Conservation (phyloP, 2,329 filamentous ascomycete genomes). For the Talaromyces sp. region DNA sequence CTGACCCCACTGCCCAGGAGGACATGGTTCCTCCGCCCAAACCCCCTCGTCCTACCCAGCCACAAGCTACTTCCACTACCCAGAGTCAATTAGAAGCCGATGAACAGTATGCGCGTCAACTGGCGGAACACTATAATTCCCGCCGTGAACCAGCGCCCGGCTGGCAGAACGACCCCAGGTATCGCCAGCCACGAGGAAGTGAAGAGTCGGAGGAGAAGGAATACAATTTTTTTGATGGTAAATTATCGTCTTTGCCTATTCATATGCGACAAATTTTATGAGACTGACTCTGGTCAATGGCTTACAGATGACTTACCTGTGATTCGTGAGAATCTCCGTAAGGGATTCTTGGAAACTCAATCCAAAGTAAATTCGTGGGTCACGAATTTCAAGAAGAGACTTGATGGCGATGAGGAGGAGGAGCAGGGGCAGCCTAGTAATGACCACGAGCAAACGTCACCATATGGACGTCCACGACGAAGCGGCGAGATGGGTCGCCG, state of each 20-base stretch:
- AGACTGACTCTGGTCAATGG: conserved; percentile 5
- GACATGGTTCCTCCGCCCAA: conserved; percentile 69
- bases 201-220: conserved; percentile 70
- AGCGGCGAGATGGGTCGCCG: conserved; percentile 66
- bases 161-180: conserved; percentile 36
- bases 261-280: background rate
- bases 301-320: conserved; percentile 80
- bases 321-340: conserved; percentile 88
- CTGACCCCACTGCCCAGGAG: conserved; percentile 72
- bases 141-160: conserved; percentile 37
- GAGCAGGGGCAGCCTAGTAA: conserved; percentile 28
- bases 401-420: conserved; percentile 78
- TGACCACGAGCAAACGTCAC: conserved; percentile 37
- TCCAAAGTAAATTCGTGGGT: conserved; percentile 93
- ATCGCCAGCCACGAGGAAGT: conserved; percentile 55
- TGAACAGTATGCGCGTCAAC: conserved; percentile 86
- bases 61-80: conserved; percentile 54
- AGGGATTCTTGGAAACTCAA: conserved; percentile 94
- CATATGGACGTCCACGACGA: conserved; percentile 56
- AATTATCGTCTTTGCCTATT: background rate
- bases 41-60: conserved; percentile 72
- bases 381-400: conserved; percentile 83
- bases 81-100: conserved; percentile 86
- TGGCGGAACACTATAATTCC: conserved; percentile 83
- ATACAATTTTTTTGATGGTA: conserved; percentile 85